These are phyloP conservation scores for Lyophyllum atratum DNA, from an alignment of 768 basidiomycete species.

Conservation along the genomic window DNA sequence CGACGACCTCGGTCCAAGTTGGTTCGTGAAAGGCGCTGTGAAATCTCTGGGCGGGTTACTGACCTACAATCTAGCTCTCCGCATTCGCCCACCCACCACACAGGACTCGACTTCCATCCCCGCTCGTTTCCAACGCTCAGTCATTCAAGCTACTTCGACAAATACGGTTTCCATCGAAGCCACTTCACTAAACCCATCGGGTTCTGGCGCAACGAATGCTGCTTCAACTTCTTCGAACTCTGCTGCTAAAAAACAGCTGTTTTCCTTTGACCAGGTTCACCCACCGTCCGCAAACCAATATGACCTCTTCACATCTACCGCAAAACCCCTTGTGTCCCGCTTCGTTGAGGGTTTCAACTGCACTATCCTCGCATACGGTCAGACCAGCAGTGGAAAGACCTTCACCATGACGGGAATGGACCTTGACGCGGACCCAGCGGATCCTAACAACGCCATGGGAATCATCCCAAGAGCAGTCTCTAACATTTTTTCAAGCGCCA, in stretches of 20 bases:
- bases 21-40: slow-evolving; percentile 55
- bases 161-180: slow-evolving; percentile 86
- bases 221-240: slow-evolving; percentile 46
- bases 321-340: slow-evolving; percentile 80
- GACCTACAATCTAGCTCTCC: slow-evolving; percentile 57
- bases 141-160: slow-evolving; percentile 75
- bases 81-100: slow-evolving; percentile 84
- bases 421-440: slow-evolving; percentile 83
- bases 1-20: slow-evolving; percentile 92
- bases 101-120: slow-evolving; percentile 89
- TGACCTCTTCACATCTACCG: slow-evolving; percentile 82
- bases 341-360: slow-evolving; percentile 97
- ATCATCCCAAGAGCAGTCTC: slow-evolving; percentile 95
- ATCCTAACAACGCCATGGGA: slow-evolving; percentile 84
- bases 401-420: slow-evolving; percentile 98
- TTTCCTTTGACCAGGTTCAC: slow-evolving; percentile 95
- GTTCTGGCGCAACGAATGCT: slow-evolving; percentile 50
- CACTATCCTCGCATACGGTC: slow-evolving; percentile 97
- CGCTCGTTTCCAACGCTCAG: slow-evolving; percentile 88
- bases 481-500: slow-evolving; percentile 79
- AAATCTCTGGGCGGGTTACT: slow-evolving; percentile 12
- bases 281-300: slow-evolving; percentile 83
- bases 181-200: slow-evolving; percentile 49
- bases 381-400: slow-evolving; percentile 95
- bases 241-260: slow-evolving; percentile 76